Evolutionary conservation across 2,329 filamentous ascomycete genomes (phyloP), one percentile per base, ranked within the genome.

Genomic region (Exophiala calicioides): DNA sequence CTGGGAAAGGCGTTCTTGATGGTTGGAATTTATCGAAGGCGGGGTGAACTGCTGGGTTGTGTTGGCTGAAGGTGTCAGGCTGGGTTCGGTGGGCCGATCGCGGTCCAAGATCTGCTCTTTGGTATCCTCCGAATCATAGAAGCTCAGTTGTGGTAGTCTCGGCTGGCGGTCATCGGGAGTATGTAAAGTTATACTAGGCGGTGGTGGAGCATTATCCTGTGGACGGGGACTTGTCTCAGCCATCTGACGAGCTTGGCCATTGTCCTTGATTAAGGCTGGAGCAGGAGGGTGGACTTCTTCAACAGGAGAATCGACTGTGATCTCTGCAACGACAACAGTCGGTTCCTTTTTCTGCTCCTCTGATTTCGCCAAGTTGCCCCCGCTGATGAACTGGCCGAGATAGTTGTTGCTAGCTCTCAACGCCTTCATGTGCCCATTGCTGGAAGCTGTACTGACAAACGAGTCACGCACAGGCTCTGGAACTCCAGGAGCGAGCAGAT

Each of bases 321-420:
- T 32, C 20, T 57, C 54, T 15, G 49, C 52, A 10, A 49, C 41
- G 51, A 60, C 38, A 27, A 43, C 21, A 47, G 33, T 45, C 26
- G 39, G 37, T 34, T 47, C 53, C n/a, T 47, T 50, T n/a, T 53
- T 42, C 20, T 10, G 12, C 5, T 29, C 15, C 24, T 55, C 43
- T 32, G 42, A 19, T 16, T 55, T 36, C 29, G 33, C 43, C 33
- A 20, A 30, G 41, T 62, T 50, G 18, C 60, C 56, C 33, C 63
- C 49, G 56, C 68, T 62, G 60, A 73, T 64, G 56, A 65, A 62
- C 20, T 62, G 57, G 13, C 63, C 62, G 6, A 68, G 63, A 43
- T 68, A 68, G 47, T 67, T 65, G 49, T 69, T 68, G 57, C 65
- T 67, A 41, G 61, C 62, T 41, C 63, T 55, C 35, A 66, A 50